Evolutionary conservation across 768 basidiomycete genomes (phyloP).

Genomic region (Phlebiopsis flavidoalba): DNA sequence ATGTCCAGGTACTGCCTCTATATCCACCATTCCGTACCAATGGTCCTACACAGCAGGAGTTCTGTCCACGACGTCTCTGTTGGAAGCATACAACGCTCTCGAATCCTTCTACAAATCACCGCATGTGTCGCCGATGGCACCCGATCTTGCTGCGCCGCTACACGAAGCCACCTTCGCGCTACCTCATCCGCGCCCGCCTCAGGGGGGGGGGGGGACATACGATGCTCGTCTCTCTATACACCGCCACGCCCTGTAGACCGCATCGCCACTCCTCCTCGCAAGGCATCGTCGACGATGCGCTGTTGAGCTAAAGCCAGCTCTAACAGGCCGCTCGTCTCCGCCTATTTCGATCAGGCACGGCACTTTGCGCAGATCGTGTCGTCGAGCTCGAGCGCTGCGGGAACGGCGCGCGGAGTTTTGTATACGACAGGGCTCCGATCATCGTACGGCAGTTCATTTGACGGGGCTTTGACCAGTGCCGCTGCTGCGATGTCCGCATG

Average conservation of each 20-base stretch:
- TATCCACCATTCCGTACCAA: background rate
- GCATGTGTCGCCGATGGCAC: conserved; percentile 14
- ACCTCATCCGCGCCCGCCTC: conserved; percentile 14
- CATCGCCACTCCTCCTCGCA: background rate
- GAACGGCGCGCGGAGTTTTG: background rate
- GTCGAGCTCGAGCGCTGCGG: background rate
- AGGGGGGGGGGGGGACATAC: too few relatives aligned
- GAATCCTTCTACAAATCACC: conserved; percentile 17
- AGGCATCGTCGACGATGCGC: background rate
- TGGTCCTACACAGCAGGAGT: background rate
- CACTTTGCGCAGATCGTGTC: background rate
- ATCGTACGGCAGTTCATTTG: background rate
- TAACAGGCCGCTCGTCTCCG: background rate
- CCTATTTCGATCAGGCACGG: background rate
- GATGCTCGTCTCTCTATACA: background rate
- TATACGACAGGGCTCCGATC: background rate
- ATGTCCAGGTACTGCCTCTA: too few relatives aligned
- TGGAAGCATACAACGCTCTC: conserved; percentile 16
- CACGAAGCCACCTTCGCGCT: conserved; percentile 16
- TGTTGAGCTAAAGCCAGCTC: background rate
- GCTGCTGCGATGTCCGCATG: too few relatives aligned
- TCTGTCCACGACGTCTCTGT: background rate
- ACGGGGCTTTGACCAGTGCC: background rate
- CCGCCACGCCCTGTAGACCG: background rate
- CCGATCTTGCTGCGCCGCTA: conserved; percentile 18